These are phyloP conservation scores for Saccharomyces kudriavzevii DNA, from an alignment of 805 yeast genomes.

Conservation along the genomic window DNA sequence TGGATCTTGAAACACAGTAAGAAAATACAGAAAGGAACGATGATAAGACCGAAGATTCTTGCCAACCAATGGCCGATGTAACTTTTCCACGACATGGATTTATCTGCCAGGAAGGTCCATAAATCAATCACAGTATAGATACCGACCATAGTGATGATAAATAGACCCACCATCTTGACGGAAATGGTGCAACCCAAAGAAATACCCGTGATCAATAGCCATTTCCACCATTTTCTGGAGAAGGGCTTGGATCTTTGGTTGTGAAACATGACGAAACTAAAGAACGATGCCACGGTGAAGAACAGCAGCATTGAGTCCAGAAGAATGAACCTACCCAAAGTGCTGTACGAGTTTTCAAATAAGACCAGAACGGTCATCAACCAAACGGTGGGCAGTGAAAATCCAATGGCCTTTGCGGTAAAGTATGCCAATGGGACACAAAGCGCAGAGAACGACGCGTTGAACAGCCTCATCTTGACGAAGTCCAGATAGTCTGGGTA, in stretches of 20 bases:
- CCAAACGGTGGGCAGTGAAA: slow-evolving; percentile 45
- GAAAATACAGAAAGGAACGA: slow-evolving; percentile 57
- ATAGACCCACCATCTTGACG: slow-evolving; percentile 94
- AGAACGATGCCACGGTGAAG: slow-evolving; percentile 65
- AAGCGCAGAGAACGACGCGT: slow-evolving; percentile 57
- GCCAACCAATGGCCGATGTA: slow-evolving; percentile 61
- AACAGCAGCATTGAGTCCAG: slow-evolving; percentile 70
- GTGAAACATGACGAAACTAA: slow-evolving; percentile 50
- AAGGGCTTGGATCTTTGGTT: slow-evolving; percentile 43
- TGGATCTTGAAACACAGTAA: slow-evolving; percentile 64
- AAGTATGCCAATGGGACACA: slow-evolving; percentile 66
- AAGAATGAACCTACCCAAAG: slow-evolving; percentile 65
- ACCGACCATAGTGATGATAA: slow-evolving; percentile 82
- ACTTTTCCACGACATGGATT: slow-evolving; percentile 39
- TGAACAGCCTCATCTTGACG: slow-evolving; percentile 61
- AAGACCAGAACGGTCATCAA: slow-evolving; percentile 55
- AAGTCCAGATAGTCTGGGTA: slow-evolving; percentile 59
- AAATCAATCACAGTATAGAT: slow-evolving; percentile 80
- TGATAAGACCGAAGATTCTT: slow-evolving; percentile 52
- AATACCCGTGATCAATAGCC: slow-evolving; percentile 80
- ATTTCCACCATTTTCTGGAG: slow-evolving; percentile 85
- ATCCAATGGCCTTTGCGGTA: slow-evolving; percentile 54
- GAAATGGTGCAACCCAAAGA: slow-evolving; percentile 85
- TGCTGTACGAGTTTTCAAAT: slow-evolving; percentile 60
- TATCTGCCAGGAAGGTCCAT: slow-evolving; percentile 77